Evolutionary conservation across 495 filamentous ascomycete species (phyloP), one percentile per base, ranked within the genome.

Genomic region (Halenospora varia): DNA sequence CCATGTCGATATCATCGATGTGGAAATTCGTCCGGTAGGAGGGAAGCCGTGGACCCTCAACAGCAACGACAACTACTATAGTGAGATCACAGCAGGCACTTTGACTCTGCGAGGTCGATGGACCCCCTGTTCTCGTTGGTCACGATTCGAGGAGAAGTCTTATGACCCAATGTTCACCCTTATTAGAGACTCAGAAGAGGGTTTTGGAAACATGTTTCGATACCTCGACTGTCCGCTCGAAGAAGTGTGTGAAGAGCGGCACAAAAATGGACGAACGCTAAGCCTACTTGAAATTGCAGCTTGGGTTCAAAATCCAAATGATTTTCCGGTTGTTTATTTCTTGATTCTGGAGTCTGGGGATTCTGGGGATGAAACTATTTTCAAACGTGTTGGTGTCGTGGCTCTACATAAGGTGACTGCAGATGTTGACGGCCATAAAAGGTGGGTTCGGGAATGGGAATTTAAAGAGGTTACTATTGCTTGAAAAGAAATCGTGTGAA

Each of bases 81-180:
- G 39, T 44, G 51, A 45, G 39, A 54, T 44, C 42, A 22, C 42
- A 10, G 51, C 8, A 45, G 42, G 53, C 18, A 17, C 2, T 19
- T 20, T 58, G 18, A 42, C 25, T 9, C 29, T 39, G 15, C 54
- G 35, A 10, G 41, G 68, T 70, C 60, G 70, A 75, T 70, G 48
- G 48, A 51, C 19, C 3, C 29, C 51, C 29, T 41, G 8, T 13
- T 44, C 29, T n/a, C 73, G 75, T 29, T 51, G 46, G 46, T 13
- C 46, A 22, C 19, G 23, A 48, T 48, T 48, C 46, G 46, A 48
- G 23, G 46, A 48, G 23, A 24, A 48, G 23, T 48, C 18, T 24
- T 48, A 48, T 24, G 18, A 48, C 3, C 29, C 29, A 35, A 35
- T 35, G 29, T 22, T 19, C 46, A 19, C 19, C 23, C 19, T 48